Percentiles rank a stretch among this genome's conserved stretches.
These are phyloP conservation scores for Apiospora pterosperma DNA, from an alignment of 2,329 filamentous ascomycete species.

Conservation along the genomic window DNA sequence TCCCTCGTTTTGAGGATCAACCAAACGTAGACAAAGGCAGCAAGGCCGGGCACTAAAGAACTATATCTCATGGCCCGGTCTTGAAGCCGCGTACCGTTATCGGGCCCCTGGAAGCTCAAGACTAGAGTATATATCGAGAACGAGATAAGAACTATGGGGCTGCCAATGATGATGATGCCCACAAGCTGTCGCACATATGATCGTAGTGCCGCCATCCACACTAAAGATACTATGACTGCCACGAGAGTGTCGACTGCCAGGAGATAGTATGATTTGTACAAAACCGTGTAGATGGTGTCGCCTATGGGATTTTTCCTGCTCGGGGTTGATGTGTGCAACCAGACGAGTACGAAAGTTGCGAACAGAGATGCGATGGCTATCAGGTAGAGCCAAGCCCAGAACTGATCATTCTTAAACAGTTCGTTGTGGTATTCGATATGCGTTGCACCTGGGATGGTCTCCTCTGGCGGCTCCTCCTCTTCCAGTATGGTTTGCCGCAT, in stretches of 20 bases:
- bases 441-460: slow-evolving; percentile 38
- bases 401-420: slow-evolving; percentile 78
- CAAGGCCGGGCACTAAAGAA: slow-evolving; percentile 70
- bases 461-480: slow-evolving; percentile 31
- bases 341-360: slow-evolving; percentile 84
- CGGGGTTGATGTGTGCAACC: slow-evolving; percentile 78
- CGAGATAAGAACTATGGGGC: slow-evolving; percentile 81
- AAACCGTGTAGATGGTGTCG: slow-evolving; percentile 89
- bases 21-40: slow-evolving; percentile 78
- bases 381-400: slow-evolving; percentile 88
- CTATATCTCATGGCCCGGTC: slow-evolving; percentile 87
- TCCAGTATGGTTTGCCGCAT: slow-evolving; percentile 36
- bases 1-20: slow-evolving; percentile 77
- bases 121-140: slow-evolving; percentile 91
- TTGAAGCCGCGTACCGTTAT: slow-evolving; percentile 75
- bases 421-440: slow-evolving; percentile 60
- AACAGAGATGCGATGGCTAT: slow-evolving; percentile 82
- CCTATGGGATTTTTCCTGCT: slow-evolving; percentile 69
- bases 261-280: slow-evolving; percentile 84
- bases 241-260: slow-evolving; percentile 88
- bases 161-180: slow-evolving; percentile 74
- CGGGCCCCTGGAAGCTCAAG: slow-evolving; percentile 78
- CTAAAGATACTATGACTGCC: slow-evolving; percentile 79
- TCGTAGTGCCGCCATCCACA: slow-evolving; percentile 86
- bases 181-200: slow-evolving; percentile 87